Base-by-base conservation (phyloP, 352 stramenopile genomes). In the Pythium phragmitis region DNA sequence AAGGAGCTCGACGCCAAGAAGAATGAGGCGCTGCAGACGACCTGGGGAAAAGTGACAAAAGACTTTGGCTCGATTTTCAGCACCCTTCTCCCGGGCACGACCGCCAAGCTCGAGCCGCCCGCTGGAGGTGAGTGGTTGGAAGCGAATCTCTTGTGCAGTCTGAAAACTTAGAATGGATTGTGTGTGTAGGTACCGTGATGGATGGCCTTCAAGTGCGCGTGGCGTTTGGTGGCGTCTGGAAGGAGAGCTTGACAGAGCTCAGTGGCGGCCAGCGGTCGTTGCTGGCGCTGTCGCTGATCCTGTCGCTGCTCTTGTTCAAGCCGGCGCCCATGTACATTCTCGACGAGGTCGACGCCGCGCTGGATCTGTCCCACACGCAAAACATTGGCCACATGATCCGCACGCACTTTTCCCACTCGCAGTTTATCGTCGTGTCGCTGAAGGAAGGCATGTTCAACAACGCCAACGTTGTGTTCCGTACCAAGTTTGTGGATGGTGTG, bases 371-470 rank as follows among this genome's bases (percentile, higher is more conserved):
- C 50, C 98, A 99, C 84, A 99, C 98, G 13, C 98, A 99, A 69
- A 99, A 99, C 74, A 99, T 99, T 71, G 98, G 98, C 17, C 96
- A 98, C 61, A 99, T 99, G 98, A 97, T 99, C 48, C 94, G 97
- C 13, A 98, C 96, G 34, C 97, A 99, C 76, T 99, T 99, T 74
- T 98, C 90, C 34, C 88, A 99, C 69, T 99, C 96, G 67, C 98
- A 99, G 77, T 99, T 99, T 76, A 99, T 99, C 69, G 97, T 99
- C 57, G 98, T 99, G 19, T 99, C 95, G 30, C 79, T 99, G 19
- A 99, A 99, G 77, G 97, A 99, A 82, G 98, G 98, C 48, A 99
- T 99, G 98, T 99, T 99, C 83, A 99, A 99, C 82, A 99, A 99
- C 74, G 98, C 98, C 12, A 99, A 99, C 77, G 97, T 99, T 7